Conservation (phyloP, 2,329 filamentous ascomycete species). For the Chaetomiaceae sp. region DNA sequence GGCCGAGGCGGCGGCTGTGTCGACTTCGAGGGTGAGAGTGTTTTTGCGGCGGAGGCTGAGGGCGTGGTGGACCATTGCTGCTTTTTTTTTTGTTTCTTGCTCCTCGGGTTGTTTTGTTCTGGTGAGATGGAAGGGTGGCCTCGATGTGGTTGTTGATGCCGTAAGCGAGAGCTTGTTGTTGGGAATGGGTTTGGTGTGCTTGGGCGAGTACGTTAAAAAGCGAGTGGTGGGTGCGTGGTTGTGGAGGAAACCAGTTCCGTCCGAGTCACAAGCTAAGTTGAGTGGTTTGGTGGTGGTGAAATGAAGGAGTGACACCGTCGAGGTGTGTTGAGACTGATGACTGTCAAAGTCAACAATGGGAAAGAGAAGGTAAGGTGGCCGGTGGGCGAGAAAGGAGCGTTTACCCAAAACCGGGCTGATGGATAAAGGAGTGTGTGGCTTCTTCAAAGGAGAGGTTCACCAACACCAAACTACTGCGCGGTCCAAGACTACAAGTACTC, state of each 20-base stretch:
- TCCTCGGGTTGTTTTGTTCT: neutral
- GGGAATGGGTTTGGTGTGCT: no score
- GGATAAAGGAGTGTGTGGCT: neutral
- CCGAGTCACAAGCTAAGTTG: no score
- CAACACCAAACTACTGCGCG: neutral
- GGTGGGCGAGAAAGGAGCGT: no score
- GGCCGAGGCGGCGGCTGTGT: neutral
- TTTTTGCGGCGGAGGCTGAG: conserved; percentile 5
- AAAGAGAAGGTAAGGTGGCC: neutral
- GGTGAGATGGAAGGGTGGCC: no score
- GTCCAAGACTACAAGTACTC: conserved; percentile 5
- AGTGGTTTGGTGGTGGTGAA: neutral
- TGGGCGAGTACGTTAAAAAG: no score
- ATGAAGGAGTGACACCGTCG: neutral
- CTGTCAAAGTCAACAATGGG: no score
- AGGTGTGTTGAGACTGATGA: no score
- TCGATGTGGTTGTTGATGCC: no score
- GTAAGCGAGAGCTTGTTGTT: no score
- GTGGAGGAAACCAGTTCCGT: conserved; percentile 4
- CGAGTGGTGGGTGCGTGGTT: no score
- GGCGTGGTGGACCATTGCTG: conserved; percentile 12
- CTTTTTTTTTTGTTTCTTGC: neutral
- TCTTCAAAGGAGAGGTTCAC: neutral
- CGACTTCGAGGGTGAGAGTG: neutral
- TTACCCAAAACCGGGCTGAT: neutral